Evolutionary conservation across 768 basidiomycete genomes (phyloP), one percentile per base, ranked within the genome.

Genomic region (Mycena epipterygia): DNA sequence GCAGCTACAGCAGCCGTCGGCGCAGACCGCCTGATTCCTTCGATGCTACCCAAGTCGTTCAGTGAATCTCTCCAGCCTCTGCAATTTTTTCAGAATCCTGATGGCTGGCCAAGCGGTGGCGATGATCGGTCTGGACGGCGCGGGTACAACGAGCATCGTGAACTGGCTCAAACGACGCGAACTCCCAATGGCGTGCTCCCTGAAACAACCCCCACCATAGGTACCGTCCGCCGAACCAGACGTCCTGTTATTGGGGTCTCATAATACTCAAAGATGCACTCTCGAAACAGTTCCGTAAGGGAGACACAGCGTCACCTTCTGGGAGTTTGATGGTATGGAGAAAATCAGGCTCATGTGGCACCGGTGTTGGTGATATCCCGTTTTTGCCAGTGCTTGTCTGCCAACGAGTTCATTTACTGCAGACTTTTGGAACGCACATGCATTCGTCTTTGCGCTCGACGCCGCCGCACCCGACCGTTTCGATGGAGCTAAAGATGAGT

Each of bases 141-240:
- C 66, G 17, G 66, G 66, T 2, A 67, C 52, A 32, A 67, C 66
- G 6, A 67, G 49, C 49, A 32, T 67, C 4, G 16, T 67, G 35
- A 32, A 35, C 39, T 49, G 66, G 29, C 19, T 67, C 58, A 33
- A 32, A 8, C 19, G 23, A 2, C 37, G 25, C 29, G 58, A 52
- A 21, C 46, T 58, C 17, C 30, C 48, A 5, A 14, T 13, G 2
- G 30, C 19, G 39, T 35, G 0, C 49, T 55, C 11, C 57, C 57
- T 6, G 41, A 25, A 16, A 61, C 66, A 3, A 49, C 17, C 12
- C 55, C 55, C 19, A 58, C 64, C 33, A 57, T 66, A 3, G 64
- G 64, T 57, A n/a, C n/a, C n/a, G n/a, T n/a, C n/a, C n/a, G n/a
- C n/a, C n/a, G n/a, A n/a, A n/a, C n/a, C n/a, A n/a, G n/a, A n/a